Conservation (phyloP, 352 stramenopile species). For the Phytophthora rubi region DNA sequence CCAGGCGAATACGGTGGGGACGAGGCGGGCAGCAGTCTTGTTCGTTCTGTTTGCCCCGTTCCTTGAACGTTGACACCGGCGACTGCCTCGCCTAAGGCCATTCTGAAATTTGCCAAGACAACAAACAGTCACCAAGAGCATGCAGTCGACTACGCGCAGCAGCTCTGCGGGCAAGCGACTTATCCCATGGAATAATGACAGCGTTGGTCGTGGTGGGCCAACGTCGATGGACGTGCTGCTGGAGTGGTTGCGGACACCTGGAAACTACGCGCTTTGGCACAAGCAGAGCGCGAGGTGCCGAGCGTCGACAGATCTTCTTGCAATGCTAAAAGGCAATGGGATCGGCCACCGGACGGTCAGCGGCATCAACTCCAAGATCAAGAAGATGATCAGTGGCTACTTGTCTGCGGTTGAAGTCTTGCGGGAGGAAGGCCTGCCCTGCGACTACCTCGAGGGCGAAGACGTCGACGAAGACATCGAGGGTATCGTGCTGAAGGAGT, state of each 20-base stretch:
- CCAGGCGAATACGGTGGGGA: no score
- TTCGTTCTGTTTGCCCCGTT: no score
- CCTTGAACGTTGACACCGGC: no score
- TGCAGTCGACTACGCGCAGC: no score
- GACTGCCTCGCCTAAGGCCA: no score
- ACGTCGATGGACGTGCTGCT: constrained; percentile 43
- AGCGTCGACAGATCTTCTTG: constrained; percentile 2
- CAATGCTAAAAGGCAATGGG: constrained; percentile 12
- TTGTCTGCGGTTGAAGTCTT: neutral
- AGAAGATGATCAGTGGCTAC: neutral
- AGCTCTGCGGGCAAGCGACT: neutral
- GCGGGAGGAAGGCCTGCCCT: no score
- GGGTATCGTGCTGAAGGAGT: neutral
- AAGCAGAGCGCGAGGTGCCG: no score
- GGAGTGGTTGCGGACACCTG: constrained; percentile 31
- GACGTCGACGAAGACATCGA: neutral
- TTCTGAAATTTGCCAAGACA: no score
- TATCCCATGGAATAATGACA: constrained; percentile 27
- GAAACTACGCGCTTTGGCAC: constrained; percentile 36
- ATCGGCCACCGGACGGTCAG: constrained; percentile 13
- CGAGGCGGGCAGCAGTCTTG: no score
- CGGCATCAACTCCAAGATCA: neutral
- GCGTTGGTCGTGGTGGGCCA: constrained; percentile 1
- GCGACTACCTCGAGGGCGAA: neutral
- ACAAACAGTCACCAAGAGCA: no score